Base-by-base conservation (phyloP, 805 yeast species). In the Yamadazyma sp. region DNA sequence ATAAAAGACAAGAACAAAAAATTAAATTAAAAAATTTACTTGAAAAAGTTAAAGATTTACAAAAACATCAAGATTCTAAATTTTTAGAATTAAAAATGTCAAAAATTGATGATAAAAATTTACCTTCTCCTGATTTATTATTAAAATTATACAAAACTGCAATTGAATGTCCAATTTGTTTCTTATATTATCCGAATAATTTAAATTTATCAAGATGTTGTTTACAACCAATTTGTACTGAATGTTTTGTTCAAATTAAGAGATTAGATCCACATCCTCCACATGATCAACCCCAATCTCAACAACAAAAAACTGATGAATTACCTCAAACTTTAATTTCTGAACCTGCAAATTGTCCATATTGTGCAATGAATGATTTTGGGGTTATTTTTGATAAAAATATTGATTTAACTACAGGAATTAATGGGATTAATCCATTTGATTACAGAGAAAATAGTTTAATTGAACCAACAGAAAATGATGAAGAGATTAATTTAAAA, bases 161-260 rank as follows among this genome's bases (percentile, higher is more conserved):
- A 3, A 61, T 72, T 20, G 98, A 93, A 51, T 91, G 98, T 56
- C 98, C 98, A 7, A 91, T 91, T 45, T 91, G 98, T 55, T 91
- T 91, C 55, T 69, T 93, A 7, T 86, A 74, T 53, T 88, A 82
- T 58, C 97, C 98, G 1, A 70, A 75, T 18, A 75, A 78, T 48
- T 59, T 89, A 42, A 93, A 93, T 61, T 58, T 73, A 35, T 82
- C 95, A 7, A 70, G 95, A 29, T 91, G 98, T 58, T 91, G 98
- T 57, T 75, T 76, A 32, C 98, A 91, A 56, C 89, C 95, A 1
- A 88, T 91, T 14, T 93, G 98, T 61, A 75, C 96, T 2, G 98
- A 91, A 60, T 91, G 98, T 55, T 93, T 91, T 73, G 97, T 91
- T 8, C 97, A 91, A 58, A 88, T 91, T 55, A 87, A 86, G 57